phyloP scores from a whole-genome alignment of 352 stramenopile genomes.

The Globisporangium abappressorium region DNA sequence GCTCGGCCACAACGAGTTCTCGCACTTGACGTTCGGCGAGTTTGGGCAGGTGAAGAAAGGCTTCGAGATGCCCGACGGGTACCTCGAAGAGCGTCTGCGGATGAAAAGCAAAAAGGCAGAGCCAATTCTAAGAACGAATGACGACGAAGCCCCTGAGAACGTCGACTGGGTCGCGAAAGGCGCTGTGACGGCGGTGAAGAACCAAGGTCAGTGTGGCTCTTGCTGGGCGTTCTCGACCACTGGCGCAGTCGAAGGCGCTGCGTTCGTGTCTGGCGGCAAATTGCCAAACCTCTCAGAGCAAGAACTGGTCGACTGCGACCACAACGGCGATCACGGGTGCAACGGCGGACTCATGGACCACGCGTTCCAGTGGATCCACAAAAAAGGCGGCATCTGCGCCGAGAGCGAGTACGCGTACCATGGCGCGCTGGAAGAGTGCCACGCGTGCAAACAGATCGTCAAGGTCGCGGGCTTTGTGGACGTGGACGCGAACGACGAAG shows the following conservation, averaged over 20 bases:
- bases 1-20: slow-evolving; percentile 33
- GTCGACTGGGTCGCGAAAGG: slow-evolving; percentile 37
- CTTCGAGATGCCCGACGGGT: slow-evolving; percentile 18
- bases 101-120: not conserved
- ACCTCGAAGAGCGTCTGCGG: slow-evolving; percentile 16
- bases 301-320: slow-evolving; percentile 91
- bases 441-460: slow-evolving; percentile 31
- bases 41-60: slow-evolving; percentile 23
- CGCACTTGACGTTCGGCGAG: slow-evolving; percentile 30
- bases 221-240: slow-evolving; percentile 97
- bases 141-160: slow-evolving; percentile 9
- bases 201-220: slow-evolving; percentile 95
- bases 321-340: slow-evolving; percentile 82
- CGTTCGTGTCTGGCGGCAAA: slow-evolving; percentile 76
- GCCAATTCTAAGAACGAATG: not conserved
- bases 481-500: slow-evolving; percentile 60
- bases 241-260: slow-evolving; percentile 86
- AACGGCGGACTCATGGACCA: slow-evolving; percentile 89
- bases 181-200: slow-evolving; percentile 74
- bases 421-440: slow-evolving; percentile 29
- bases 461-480: slow-evolving; percentile 47
- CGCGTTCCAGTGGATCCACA: slow-evolving; percentile 89
- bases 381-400: slow-evolving; percentile 71
- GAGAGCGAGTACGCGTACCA: slow-evolving; percentile 84
- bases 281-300: slow-evolving; percentile 88